These are phyloP conservation scores for Hemileia vastatrix DNA, from an alignment of 1,284 basidiomycete genomes.

Conservation along the genomic window DNA sequence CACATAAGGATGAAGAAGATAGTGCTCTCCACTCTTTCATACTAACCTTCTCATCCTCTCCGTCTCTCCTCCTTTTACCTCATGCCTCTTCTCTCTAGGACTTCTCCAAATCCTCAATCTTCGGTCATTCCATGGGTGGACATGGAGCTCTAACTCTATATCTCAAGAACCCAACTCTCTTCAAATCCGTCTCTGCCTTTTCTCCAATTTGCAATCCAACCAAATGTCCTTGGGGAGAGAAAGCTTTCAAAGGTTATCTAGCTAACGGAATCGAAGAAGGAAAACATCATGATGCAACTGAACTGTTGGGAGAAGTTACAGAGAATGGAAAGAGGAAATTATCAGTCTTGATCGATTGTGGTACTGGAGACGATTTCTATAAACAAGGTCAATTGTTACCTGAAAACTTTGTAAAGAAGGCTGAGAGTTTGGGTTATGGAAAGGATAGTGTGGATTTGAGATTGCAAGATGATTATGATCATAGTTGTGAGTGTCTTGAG, in stretches of 20 bases:
- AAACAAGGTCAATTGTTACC: slow-evolving; percentile 77
- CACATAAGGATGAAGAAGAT: too few species aligned
- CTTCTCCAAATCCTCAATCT: slow-evolving; percentile 57
- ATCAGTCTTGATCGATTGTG: slow-evolving; percentile 44
- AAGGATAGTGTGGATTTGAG: slow-evolving; percentile 69
- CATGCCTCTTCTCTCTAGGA: slow-evolving; percentile 49
- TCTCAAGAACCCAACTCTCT: slow-evolving; percentile 58
- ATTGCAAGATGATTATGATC: slow-evolving; percentile 81
- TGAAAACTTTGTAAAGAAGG: slow-evolving; percentile 71
- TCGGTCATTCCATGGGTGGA: slow-evolving; percentile 84
- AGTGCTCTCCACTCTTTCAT: too few species aligned
- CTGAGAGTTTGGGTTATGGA: slow-evolving; percentile 61
- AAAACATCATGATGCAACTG: slow-evolving; percentile 71
- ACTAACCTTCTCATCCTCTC: slow-evolving; percentile 46
- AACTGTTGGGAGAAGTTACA: slow-evolving; percentile 60
- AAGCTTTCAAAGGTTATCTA: slow-evolving; percentile 82
- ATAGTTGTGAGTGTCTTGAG: slow-evolving; percentile 47
- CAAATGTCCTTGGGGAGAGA: slow-evolving; percentile 78
- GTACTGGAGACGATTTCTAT: slow-evolving; percentile 76
- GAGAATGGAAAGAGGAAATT: slow-evolving; percentile 48
- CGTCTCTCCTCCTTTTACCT: neutral
- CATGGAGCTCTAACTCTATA: slow-evolving; percentile 90
- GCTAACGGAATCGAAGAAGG: slow-evolving; percentile 60
- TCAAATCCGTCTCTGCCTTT: slow-evolving; percentile 84
- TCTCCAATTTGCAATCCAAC: slow-evolving; percentile 84